Base-by-base conservation (phyloP, 208 protist genomes). In the Trichomonas tenax region DNA sequence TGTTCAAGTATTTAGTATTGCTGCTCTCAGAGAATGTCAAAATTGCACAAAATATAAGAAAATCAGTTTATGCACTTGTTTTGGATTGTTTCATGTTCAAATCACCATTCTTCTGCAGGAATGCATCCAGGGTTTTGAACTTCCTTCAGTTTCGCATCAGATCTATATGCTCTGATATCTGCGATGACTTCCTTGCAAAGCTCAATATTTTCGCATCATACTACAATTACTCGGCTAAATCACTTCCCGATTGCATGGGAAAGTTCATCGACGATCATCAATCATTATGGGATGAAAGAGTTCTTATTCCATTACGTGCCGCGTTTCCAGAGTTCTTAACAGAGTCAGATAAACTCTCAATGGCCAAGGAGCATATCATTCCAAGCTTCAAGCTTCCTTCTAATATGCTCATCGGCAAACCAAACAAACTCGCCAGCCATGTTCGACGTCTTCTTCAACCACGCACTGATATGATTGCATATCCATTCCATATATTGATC, bases 221-320 rank as follows among this genome's bases (percentile, higher is more conserved):
- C 8, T 36, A 82, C 4, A n/a, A 34, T 82, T n/a, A 36, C 26
- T 82, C 15, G 15, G 6, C 81, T 11, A 40, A 40, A 84, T 41
- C 3, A 0, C 3, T 84, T 36, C 26, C 81, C 4, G n/a, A 34
- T 40, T 93, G 8, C 26, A 48, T 93, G 11, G 31, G 26, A 34
- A 9, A 8, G 9, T 93, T 93, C 44, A 17, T 93, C 0, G 44
- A 51, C 36, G 86, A 93, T 17, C 44, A 51, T 10, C 86, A 93
- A 93, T 21, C 34, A 44, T 49, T 93, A 23, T 93, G 86, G 86
- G 86, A 93, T 93, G 86, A 93, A 51, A 48, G 86, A 51, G 45
- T 93, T 41, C 21, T 93, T 31, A 1, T 93, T 58, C 86, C 86
- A 38, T 51, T 93, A 41, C 23, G 45, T 17, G 17, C 23, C 0